Percentiles rank a stretch among this genome's conserved stretches.
These are phyloP conservation scores for Talaromyces sp. DNA, from an alignment of 2,329 filamentous ascomycete genomes.

Conservation along the genomic window DNA sequence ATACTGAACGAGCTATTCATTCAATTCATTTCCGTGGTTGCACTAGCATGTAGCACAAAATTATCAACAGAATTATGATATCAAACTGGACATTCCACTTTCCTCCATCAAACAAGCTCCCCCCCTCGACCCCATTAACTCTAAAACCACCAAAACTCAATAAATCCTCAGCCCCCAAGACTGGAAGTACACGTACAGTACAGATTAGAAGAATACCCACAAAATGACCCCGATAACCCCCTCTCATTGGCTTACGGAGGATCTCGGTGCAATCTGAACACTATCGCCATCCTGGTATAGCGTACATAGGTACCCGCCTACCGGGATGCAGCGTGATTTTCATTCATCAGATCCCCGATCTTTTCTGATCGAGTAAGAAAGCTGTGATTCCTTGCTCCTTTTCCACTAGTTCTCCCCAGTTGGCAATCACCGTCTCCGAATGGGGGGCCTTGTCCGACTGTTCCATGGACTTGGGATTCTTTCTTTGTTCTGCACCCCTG, in stretches of 20 bases:
- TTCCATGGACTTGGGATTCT: not conserved
- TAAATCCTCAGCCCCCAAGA: not conserved
- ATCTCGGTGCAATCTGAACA: constrained; percentile 22
- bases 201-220: not conserved
- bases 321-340: constrained; percentile 7
- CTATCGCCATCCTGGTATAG: constrained; percentile 7
- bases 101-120: not conserved
- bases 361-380: not conserved
- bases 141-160: not conserved
- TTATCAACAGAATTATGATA: not conserved
- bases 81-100: not conserved
- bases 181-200: not conserved
- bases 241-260: constrained; percentile 25
- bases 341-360: too few relatives aligned
- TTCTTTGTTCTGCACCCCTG: not conserved
- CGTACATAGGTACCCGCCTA: constrained; percentile 20
- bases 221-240: not conserved
- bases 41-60: not conserved
- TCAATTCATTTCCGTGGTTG: too few relatives aligned
- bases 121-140: not conserved
- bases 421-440: not conserved
- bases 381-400: not conserved
- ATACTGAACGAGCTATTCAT: too few relatives aligned
- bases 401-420: not conserved
- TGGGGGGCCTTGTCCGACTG: too few relatives aligned